Evolutionary conservation across 225 moss, liverwort and hornwort species (phyloP).

Genomic region (Lunularia cruciata): DNA sequence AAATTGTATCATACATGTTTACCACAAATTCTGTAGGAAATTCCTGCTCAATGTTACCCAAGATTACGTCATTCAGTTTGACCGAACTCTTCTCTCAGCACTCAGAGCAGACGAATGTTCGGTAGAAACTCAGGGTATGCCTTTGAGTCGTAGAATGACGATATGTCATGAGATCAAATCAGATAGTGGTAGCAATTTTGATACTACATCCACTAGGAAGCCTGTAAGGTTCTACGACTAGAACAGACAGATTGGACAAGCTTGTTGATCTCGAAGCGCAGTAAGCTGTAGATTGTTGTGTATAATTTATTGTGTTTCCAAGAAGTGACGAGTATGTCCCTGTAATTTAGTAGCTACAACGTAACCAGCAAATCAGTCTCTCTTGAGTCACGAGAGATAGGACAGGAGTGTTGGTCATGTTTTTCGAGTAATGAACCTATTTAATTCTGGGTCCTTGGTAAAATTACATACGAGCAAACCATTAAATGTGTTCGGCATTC

Average conservation of each 20-base stretch:
- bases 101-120: neutral
- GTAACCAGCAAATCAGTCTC: constrained; percentile 5
- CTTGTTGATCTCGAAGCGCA: constrained; percentile 18
- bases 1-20: constrained; percentile 11
- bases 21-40: neutral
- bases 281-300: constrained; percentile 38
- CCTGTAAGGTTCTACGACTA: neutral
- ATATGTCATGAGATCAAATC: neutral
- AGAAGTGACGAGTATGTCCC: neutral
- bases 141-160: neutral
- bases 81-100: neutral
- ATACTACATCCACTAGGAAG: constrained; percentile 13
- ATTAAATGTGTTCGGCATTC: neutral
- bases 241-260: constrained; percentile 2
- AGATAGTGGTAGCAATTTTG: constrained; percentile 26
- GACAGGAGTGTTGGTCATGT: constrained; percentile 9
- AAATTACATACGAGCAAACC: too few species aligned
- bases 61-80: neutral
- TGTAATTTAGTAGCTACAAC: constrained; percentile 13
- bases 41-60: constrained; percentile 6
- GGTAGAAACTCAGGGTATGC: neutral
- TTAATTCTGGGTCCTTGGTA: constrained; percentile 3
- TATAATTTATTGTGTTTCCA: constrained; percentile 36
- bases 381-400: constrained; percentile 5
- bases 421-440: constrained; percentile 2